phyloP scores from a whole-genome alignment of 805 yeast species.

The Saccharomycopsis sp. region DNA sequence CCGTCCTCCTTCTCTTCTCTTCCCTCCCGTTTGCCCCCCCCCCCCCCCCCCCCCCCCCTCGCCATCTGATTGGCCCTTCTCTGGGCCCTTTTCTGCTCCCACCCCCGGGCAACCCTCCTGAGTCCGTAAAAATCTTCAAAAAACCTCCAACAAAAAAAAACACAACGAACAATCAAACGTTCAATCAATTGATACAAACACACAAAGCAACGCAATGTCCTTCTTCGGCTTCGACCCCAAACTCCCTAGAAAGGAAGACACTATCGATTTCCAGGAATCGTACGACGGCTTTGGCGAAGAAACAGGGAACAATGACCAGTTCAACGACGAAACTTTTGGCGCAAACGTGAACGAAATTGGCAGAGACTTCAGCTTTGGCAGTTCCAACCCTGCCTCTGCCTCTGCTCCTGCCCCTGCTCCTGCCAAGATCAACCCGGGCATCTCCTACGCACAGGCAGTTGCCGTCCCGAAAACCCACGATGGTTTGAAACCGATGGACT shows the following conservation, averaged over 20 bases:
- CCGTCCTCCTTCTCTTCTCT: too few relatives aligned
- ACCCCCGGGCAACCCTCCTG: too few relatives aligned
- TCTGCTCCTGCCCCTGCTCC: slow-evolving; percentile 25
- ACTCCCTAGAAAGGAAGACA: slow-evolving; percentile 26
- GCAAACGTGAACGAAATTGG: slow-evolving; percentile 37
- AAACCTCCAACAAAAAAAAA: background rate
- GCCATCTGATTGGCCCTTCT: too few relatives aligned
- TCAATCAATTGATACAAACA: too few relatives aligned
- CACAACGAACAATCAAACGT: background rate
- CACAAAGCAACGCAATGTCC: too few relatives aligned
- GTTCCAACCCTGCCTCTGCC: slow-evolving; percentile 25
- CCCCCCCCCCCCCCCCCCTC: too few relatives aligned
- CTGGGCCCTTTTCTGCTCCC: too few relatives aligned
- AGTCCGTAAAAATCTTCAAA: background rate
- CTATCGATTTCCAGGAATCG: slow-evolving; percentile 74
- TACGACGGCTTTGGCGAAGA: slow-evolving; percentile 70
- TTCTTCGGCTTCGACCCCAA: slow-evolving; percentile 55
- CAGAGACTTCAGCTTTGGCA: slow-evolving; percentile 58
- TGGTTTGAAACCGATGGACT: slow-evolving; percentile 58
- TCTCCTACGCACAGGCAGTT: slow-evolving; percentile 38
- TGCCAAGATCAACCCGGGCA: slow-evolving; percentile 24
- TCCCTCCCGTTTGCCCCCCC: too few relatives aligned
- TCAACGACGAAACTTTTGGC: slow-evolving; percentile 77
- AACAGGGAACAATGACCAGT: slow-evolving; percentile 65
- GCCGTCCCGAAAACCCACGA: slow-evolving; percentile 39